These are phyloP conservation scores for Tulasnella calospora DNA, from an alignment of 768 basidiomycete species.

Conservation along the genomic window DNA sequence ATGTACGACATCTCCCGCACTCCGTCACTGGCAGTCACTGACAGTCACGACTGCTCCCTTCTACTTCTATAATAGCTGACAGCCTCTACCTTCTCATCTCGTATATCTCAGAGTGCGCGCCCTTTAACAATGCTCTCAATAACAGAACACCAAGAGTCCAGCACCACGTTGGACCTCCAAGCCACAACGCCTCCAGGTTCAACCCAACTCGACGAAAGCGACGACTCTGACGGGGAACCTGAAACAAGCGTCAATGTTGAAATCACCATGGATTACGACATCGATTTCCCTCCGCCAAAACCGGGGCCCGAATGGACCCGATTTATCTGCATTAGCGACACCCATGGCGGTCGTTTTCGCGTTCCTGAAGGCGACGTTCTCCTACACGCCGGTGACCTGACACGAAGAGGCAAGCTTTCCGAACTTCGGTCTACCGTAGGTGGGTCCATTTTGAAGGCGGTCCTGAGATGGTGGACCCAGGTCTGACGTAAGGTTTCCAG, in stretches of 20 bases:
- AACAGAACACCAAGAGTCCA: not conserved
- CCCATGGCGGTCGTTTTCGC: slow-evolving; percentile 29
- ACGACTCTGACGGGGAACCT: not conserved
- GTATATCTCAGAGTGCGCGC: not conserved
- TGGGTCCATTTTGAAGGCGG: not conserved
- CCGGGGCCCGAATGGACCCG: slow-evolving; percentile 26
- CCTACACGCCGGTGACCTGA: slow-evolving; percentile 31
- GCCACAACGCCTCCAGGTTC: not conserved
- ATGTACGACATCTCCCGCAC: no score
- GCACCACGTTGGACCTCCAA: not conserved
- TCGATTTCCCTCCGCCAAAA: slow-evolving; percentile 21
- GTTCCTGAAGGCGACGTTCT: slow-evolving; percentile 31
- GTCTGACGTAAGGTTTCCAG: not conserved
- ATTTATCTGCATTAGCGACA: slow-evolving; percentile 31
- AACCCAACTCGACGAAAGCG: not conserved
- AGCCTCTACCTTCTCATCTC: not conserved
- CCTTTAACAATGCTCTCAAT: not conserved
- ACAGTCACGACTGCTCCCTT: not conserved
- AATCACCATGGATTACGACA: slow-evolving; percentile 26
- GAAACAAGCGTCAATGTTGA: not conserved
- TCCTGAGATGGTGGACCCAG: no score
- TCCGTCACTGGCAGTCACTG: no score
- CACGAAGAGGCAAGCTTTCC: not conserved
- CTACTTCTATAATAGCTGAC: not conserved
- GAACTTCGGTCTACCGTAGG: not conserved